Conservation (phyloP, 768 basidiomycete genomes). For the Sporobolomyces roseus region DNA sequence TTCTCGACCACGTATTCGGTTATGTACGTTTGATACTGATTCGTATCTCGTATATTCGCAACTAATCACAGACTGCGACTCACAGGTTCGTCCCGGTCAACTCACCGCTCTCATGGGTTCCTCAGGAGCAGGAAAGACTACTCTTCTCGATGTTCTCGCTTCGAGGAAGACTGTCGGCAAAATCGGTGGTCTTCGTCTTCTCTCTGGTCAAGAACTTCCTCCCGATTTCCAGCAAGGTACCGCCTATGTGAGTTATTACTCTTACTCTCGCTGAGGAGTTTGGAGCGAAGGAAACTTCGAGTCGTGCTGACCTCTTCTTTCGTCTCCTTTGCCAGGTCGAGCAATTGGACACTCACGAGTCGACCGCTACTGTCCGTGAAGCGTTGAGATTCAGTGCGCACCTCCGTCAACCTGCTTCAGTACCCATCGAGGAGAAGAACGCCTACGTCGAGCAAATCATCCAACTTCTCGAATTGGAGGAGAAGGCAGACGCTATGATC, state of each 20-base stretch:
- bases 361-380: conserved; percentile 57
- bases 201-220: conserved; percentile 61
- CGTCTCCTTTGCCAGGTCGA: conserved; percentile 52
- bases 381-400: conserved; percentile 46
- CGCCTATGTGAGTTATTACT: conserved; percentile 55
- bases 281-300: neutral
- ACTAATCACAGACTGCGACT: neutral
- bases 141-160: conserved; percentile 65
- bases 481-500: conserved; percentile 76
- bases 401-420: conserved; percentile 43
- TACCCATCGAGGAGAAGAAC: conserved; percentile 46
- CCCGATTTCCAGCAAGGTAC: conserved; percentile 60
- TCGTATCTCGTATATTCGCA: too few species aligned
- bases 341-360: conserved; percentile 74
- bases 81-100: conserved; percentile 59
- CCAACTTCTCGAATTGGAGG: conserved; percentile 77
- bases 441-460: conserved; percentile 58
- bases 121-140: conserved; percentile 62
- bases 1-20: conserved; percentile 48
- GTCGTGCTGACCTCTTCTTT: neutral
- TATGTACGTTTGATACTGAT: conserved; percentile 45
- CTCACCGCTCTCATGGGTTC: conserved; percentile 82
- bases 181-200: conserved; percentile 65
- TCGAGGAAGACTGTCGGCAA: conserved; percentile 63
- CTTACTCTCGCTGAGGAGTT: neutral